Conservation (phyloP, 495 filamentous ascomycete genomes). For the Penicillium cataractarum region DNA sequence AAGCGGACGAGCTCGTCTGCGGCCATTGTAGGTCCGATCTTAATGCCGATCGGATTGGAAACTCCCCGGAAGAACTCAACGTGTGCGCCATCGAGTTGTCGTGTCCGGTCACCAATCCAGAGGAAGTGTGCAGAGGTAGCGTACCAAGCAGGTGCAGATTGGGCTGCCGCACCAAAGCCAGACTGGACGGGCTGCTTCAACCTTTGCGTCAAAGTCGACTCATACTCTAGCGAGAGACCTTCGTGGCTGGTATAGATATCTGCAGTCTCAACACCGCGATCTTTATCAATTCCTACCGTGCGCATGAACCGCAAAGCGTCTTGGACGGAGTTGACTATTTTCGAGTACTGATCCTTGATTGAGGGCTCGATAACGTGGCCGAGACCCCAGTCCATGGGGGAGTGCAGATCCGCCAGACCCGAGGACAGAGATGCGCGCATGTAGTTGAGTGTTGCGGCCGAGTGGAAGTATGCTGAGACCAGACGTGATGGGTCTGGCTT, state of each 20-base stretch:
- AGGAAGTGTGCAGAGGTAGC: conserved; percentile 96
- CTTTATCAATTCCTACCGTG: conserved; percentile 89
- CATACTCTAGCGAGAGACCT: conserved; percentile 92
- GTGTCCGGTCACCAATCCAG: conserved; percentile 96
- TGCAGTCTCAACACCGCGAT: conserved; percentile 83
- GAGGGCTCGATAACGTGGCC: conserved; percentile 86
- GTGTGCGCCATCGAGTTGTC: conserved; percentile 88
- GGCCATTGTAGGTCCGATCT: conserved; percentile 86
- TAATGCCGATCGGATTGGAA: conserved; percentile 93
- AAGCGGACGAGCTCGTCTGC: conserved; percentile 71
- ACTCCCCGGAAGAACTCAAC: conserved; percentile 97
- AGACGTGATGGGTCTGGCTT: conserved; percentile 79
- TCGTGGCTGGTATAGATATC: conserved; percentile 96
- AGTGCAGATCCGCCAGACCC: conserved; percentile 91
- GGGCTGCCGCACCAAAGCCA: conserved; percentile 9
- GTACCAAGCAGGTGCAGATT: conserved; percentile 59
- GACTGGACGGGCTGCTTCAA: conserved; percentile 62
- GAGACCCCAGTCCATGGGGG: conserved; percentile 91
- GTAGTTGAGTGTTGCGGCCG: conserved; percentile 90
- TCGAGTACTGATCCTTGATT: conserved; percentile 81
- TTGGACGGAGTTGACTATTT: conserved; percentile 80
- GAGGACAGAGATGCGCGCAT: conserved; percentile 80
- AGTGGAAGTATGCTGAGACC: conserved; percentile 94
- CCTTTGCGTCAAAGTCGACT: conserved; percentile 78
- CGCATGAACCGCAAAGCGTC: conserved; percentile 95